These are phyloP conservation scores for Cicer yamashitae DNA, from an alignment of 306 rosid genomes.

Conservation along the genomic window DNA sequence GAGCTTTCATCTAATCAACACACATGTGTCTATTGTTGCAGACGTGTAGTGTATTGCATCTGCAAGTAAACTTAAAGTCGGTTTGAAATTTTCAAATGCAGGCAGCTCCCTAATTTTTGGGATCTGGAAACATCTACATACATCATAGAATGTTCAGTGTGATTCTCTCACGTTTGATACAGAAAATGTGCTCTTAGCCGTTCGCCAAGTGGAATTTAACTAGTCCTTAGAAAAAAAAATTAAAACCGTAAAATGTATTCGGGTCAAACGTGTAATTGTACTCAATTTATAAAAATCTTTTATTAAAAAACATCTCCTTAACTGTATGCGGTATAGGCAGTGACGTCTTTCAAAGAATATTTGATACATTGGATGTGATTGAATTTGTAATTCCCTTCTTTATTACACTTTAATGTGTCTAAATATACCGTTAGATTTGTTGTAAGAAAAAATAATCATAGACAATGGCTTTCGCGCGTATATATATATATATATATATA, in stretches of 20 bases:
- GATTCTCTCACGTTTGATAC: not conserved
- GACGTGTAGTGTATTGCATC: slow-evolving; percentile 24
- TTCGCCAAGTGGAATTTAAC: not conserved
- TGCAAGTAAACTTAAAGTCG: slow-evolving; percentile 24
- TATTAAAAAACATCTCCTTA: too few species aligned
- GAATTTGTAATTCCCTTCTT: too few species aligned
- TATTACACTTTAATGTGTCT: too few species aligned
- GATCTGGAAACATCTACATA: not conserved
- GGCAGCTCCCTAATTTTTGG: not conserved
- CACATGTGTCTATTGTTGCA: slow-evolving; percentile 25
- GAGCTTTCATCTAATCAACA: not conserved
- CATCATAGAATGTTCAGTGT: not conserved
- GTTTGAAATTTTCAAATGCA: slow-evolving; percentile 29
- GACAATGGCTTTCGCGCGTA: too few species aligned
- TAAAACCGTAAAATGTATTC: not conserved
- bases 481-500: too few species aligned
- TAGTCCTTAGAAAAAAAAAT: not conserved
- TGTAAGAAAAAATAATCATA: too few species aligned
- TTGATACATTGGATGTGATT: too few species aligned
- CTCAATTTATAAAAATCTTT: too few species aligned
- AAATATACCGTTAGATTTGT: too few species aligned
- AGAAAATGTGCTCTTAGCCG: not conserved
- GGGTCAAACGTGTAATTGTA: not conserved
- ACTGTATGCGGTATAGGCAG: too few species aligned
- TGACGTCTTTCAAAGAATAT: too few species aligned